Evolutionary conservation across 768 basidiomycete species (phyloP), one percentile per base, ranked within the genome.

Genomic region (Cytidiella melzeri): DNA sequence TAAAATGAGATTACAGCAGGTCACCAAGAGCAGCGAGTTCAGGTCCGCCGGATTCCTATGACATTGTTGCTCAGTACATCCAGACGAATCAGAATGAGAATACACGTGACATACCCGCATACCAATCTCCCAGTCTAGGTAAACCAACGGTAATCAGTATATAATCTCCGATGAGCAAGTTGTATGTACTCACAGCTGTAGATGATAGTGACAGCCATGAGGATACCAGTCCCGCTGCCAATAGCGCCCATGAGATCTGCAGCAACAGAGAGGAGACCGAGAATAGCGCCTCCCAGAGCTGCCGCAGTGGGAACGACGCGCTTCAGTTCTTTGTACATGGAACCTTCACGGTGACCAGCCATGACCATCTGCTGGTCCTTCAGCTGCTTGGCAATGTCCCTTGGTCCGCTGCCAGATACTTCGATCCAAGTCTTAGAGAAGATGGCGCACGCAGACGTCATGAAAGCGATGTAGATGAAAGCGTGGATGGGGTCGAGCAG

Each of bases 361-460:
- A 79, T 73, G 47, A 77, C 95, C 87, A 97, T 93, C 59, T 91
- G 88, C 67, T 97, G 95, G 57, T 98, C 96, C 73, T 98, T 98
- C 63, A 98, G 81, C 64, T 98, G 95, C 69, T 93, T 95, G 24
- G 96, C 96, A 48, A 99, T 84, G 59, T 99, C 95, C 41, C 96
- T 72, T 10, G 95, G 96, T 18, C 96, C 92, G 47, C 85, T 88
- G 13, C 96, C 95, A 2, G 93, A 97, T 27, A 98, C 92, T 60
- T 98, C 95, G 56, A 99, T 98, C 95, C 96, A 99, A 1, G 95
- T 97, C 79, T 98, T 98, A 63, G 91, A 94, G 76, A 98, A 99
- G 57, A 97, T 75, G 12, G 96, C 95, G 64, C 94, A 98, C 13
- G 93, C 92, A 27, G 86, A 80, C 52, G 94, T 77, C 73, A 95